Conservation (phyloP, 164 flowering plant species). For the Sedum album region DNA sequence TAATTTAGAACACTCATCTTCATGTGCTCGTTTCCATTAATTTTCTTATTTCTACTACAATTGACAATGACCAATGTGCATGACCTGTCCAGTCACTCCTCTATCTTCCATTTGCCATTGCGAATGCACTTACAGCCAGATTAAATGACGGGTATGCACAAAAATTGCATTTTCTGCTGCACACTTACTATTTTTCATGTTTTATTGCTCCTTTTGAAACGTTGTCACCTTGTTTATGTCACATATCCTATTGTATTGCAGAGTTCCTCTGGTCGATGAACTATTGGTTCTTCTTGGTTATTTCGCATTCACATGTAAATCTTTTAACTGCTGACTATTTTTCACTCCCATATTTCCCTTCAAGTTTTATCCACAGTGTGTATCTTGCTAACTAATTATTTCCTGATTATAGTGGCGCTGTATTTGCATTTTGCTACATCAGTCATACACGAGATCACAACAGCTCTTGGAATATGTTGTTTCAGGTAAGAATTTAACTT, state of each 20-base stretch:
- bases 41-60: neutral
- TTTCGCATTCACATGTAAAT: constrained; percentile 64
- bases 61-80: neutral
- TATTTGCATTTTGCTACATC: constrained; percentile 89
- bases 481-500: constrained; percentile 57
- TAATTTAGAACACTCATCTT: neutral
- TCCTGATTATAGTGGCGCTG: constrained; percentile 37
- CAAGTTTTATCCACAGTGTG: neutral
- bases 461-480: constrained; percentile 85
- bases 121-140: constrained; percentile 80
- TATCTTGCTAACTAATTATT: constrained; percentile 10
- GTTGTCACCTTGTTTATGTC: neutral
- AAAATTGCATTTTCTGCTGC: neutral
- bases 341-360: neutral
- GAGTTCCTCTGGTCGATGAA: constrained; percentile 84
- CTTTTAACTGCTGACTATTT: neutral
- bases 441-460: constrained; percentile 79
- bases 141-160: constrained; percentile 73
- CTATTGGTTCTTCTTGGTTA: constrained; percentile 65
- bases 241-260: constrained; percentile 23
- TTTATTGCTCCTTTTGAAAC: neutral
- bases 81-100: constrained; percentile 57
- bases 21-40: neutral
- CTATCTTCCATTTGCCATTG: constrained; percentile 91
- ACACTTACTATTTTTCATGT: neutral